Evolutionary conservation across 2,329 filamentous ascomycete species (phyloP).

Genomic region (Pezizomycotina sp.): DNA sequence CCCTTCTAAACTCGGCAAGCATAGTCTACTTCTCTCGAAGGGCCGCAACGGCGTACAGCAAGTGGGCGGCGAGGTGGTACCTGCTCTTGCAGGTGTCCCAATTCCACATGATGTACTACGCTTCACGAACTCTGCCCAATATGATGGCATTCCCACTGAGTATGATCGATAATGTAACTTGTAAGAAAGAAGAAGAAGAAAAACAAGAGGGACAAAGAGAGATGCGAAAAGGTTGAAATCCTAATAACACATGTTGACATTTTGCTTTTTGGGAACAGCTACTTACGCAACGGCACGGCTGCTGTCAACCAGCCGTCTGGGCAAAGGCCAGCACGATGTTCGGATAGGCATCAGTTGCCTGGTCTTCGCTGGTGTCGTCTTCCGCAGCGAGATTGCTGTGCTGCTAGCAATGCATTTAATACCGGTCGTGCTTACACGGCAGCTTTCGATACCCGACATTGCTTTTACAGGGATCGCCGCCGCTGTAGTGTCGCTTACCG

Average conservation of each 20-base stretch:
- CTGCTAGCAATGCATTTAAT: slow-evolving; percentile 53
- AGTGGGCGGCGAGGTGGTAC: slow-evolving; percentile 59
- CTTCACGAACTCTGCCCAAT: slow-evolving; percentile 79
- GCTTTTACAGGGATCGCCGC: slow-evolving; percentile 50
- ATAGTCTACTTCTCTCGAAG: slow-evolving; percentile 49
- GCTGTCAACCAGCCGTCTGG: too few species aligned
- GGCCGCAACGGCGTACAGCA: slow-evolving; percentile 52
- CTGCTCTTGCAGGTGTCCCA: slow-evolving; percentile 60
- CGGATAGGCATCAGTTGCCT: too few species aligned
- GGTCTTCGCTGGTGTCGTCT: slow-evolving; percentile 65
- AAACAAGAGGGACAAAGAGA: too few species aligned
- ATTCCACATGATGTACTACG: slow-evolving; percentile 88
- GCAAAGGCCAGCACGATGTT: too few species aligned
- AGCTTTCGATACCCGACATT: slow-evolving; percentile 41
- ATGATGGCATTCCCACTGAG: slow-evolving; percentile 86
- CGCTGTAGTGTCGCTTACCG: slow-evolving; percentile 45
- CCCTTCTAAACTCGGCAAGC: slow-evolving; percentile 53
- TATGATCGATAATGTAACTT: too few species aligned
- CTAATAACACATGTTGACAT: too few species aligned
- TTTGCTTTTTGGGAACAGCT: too few species aligned
- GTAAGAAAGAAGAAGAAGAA: too few species aligned
- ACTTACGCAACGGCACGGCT: too few species aligned
- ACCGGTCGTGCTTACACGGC: slow-evolving; percentile 43
- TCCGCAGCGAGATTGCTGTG: slow-evolving; percentile 76
- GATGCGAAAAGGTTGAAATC: too few species aligned